phyloP scores from a whole-genome alignment of 768 basidiomycete species.

The Lactifluus subvellereus region DNA sequence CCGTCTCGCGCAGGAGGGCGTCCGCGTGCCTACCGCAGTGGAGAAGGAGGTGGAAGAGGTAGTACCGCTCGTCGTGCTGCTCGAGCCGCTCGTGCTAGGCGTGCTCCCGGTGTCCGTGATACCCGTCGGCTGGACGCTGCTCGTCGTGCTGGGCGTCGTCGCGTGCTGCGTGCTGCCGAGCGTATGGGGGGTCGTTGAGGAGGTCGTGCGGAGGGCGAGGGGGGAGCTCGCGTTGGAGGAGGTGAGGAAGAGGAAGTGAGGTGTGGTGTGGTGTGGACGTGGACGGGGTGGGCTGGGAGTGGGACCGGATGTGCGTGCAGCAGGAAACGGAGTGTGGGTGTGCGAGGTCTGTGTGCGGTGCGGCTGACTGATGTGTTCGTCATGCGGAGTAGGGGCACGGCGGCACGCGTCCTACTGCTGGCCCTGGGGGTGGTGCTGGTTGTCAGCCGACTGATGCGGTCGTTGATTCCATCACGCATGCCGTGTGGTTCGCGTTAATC shows the following conservation, averaged over 20 bases:
- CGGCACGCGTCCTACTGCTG: background rate
- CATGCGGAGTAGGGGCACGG: background rate
- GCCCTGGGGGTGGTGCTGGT: background rate
- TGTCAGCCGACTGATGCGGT: background rate
- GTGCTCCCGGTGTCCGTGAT: constrained; percentile 51
- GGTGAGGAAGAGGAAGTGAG: background rate
- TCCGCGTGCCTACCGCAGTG: constrained; percentile 31
- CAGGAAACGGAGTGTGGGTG: background rate
- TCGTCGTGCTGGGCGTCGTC: constrained; percentile 27
- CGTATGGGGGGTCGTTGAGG: constrained; percentile 14
- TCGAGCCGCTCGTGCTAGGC: constrained; percentile 59
- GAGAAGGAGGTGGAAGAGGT: background rate
- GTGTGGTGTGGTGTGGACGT: background rate
- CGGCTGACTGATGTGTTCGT: background rate
- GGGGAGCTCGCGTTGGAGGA: constrained; percentile 17
- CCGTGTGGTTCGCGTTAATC: background rate
- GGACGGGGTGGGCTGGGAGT: background rate
- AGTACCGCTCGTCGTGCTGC: constrained; percentile 46
- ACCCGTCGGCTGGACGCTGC: constrained; percentile 31
- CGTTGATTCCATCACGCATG: background rate
- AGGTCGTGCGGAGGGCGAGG: constrained; percentile 19
- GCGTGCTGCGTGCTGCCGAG: constrained; percentile 19
- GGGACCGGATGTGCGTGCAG: background rate
- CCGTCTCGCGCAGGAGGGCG: constrained; percentile 46
- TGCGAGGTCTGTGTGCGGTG: background rate